A percentile compares a stretch with the other conserved stretches of the same genome.
These are phyloP conservation scores for Pseudopyricularia javanii DNA, from an alignment of 2,329 filamentous ascomycete genomes.

Conservation along the genomic window DNA sequence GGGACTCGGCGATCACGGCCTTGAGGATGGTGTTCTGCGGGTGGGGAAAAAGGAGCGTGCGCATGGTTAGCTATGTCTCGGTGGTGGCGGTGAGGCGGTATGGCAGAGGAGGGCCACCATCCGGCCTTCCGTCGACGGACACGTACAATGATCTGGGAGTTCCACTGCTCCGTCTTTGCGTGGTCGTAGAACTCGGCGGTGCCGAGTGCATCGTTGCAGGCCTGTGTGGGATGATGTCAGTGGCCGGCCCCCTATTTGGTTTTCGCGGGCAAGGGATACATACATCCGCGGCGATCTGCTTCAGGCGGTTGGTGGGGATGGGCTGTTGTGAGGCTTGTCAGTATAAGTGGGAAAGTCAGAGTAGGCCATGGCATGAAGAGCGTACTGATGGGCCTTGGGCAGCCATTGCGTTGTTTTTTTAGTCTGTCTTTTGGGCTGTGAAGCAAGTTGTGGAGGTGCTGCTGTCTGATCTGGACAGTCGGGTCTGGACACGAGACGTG, in stretches of 20 bases:
- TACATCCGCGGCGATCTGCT: constrained; percentile 79
- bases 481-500: not conserved
- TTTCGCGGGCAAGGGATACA: constrained; percentile 15
- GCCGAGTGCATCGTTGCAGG: constrained; percentile 68
- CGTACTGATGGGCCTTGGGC: constrained; percentile 5
- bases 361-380: not conserved
- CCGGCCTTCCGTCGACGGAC: constrained; percentile 8
- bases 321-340: constrained; percentile 44
- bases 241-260: too few species aligned
- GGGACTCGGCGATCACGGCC: constrained; percentile 64
- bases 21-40: constrained; percentile 63
- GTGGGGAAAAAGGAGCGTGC: not conserved
- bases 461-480: not conserved
- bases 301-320: constrained; percentile 62
- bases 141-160: constrained; percentile 83
- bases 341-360: not conserved
- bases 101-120: not conserved
- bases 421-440: not conserved
- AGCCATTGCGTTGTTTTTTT: constrained; percentile 4
- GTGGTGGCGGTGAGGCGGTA: constrained; percentile 5
- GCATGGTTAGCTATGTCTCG: not conserved
- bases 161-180: constrained; percentile 74
- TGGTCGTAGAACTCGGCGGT: constrained; percentile 76
- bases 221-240: constrained; percentile 34
- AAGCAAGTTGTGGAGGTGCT: not conserved